Evolutionary conservation across 2,329 filamentous ascomycete species (phyloP), one percentile per base, ranked within the genome.

Genomic region (Penicillium sp.): DNA sequence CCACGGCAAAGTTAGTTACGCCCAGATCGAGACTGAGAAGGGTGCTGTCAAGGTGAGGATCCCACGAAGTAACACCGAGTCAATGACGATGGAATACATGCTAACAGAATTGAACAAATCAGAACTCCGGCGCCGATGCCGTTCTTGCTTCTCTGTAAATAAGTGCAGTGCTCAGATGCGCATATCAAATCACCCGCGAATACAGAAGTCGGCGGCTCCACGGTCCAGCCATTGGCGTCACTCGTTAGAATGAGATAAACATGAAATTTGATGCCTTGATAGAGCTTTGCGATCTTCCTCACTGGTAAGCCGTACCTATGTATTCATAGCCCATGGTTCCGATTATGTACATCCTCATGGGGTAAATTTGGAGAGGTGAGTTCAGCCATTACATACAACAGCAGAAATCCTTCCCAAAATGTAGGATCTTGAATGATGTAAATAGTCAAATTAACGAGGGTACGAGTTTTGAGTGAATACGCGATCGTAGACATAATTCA

Each of bases 1-100:
- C 71, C 78, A 93, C 66, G 89, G 89, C 67, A 91, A 88, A 76
- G 79, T 95, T 58, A 75, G 75, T 58, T 93, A 95, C 68, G 86
- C 88, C 44, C 85, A 86, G 71, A 84, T 82, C 60, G 88, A 95
- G 74, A 73, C 70, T 45, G 78, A 66, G 57, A 60, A 52, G 52
- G 60, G 66, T 23, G 48, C 44, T 50, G 56, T 64, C 12, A 58
- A 77, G 63, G 66, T 69, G 50, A 44, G 57, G 3, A 27, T 23
- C 7, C 23, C 23, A 25, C 15, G 6, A 15, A 35, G 15, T 20
- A 37, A 18, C 3, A 5, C 8, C 4, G 8, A 20, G 20, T 23
- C 10, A 3, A 20, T 20, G 10, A 10, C 7, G 2, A 3, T 4
- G 6, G 8, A 27, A 15, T 47, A 10, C n/a, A 44, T 25, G 38